Base-by-base conservation (phyloP, 129 eudicot genomes). In the Centaurea solstitialis region DNA sequence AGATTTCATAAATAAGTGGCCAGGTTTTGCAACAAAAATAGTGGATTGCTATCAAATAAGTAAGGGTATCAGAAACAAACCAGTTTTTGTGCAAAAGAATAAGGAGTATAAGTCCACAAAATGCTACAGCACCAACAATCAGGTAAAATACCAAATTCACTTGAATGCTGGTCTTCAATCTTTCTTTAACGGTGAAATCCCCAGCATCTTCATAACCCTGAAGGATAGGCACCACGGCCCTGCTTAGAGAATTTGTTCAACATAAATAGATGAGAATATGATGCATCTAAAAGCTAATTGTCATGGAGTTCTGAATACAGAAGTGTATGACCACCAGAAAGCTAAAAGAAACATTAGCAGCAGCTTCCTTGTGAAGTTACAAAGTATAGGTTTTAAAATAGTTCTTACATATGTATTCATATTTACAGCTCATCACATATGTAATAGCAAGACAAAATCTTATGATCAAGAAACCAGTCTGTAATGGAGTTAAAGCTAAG, bases 151-250 rank as follows among this genome's bases (percentile, higher is more conserved):
- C 70, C 68, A 94, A 79, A 90, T 94, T 94, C 70, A 84, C 91
- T 73, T 81, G 98, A 75, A 90, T 78, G 74, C 98, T 94, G 73
- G 97, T 92, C 84, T 87, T 92, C 76, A 94, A 81, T 89, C 97
- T 86, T 86, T 92, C 97, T 18, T 86, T 70, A 38, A 94, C 78
- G 9, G 96, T 90, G 83, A 94, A 94, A 82, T 94, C 98, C 76
- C 98, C 98, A 12, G 98, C 97, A 87, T 94, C 98, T 94, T 94
- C 97, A 85, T 89, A 94, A 87, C 97, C 97, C 96, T 94, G 97
- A 89, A 94, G 80, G 80, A 92, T 87, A 88, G 98, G 98, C 83
- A 90, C 98, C 91, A 94, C 94, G 72, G 87, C 91, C 98, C 98
- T 94, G 97, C 85, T 88, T 85, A 89, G 89, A 88, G 73, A 84